Conservation (phyloP, 257 asterid genomes). For the Lycium barbarum region DNA sequence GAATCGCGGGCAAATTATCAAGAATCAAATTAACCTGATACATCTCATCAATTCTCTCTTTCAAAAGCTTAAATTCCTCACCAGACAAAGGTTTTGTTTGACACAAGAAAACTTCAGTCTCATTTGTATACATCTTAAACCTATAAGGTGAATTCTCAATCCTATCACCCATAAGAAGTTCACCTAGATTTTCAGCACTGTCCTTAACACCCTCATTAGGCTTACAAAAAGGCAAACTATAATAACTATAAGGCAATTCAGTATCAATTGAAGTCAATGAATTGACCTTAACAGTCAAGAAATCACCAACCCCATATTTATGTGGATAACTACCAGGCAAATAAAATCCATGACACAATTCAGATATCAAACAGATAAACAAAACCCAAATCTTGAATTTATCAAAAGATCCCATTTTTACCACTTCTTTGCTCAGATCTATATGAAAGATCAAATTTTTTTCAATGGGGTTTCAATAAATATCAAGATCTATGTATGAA, state of each 20-base stretch:
- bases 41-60: conserved; percentile 86
- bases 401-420: conserved; percentile 57
- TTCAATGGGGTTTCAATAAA: conserved; percentile 21
- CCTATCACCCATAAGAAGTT: conserved; percentile 93
- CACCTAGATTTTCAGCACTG: conserved; percentile 87
- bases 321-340: conserved; percentile 94
- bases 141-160: conserved; percentile 86
- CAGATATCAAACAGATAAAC: conserved; percentile 47
- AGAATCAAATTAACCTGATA: conserved; percentile 86
- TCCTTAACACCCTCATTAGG: conserved; percentile 81
- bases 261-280: conserved; percentile 88
- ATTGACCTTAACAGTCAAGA: conserved; percentile 79
- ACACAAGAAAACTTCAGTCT: conserved; percentile 71
- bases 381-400: conserved; percentile 65
- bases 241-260: conserved; percentile 81
- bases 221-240: conserved; percentile 78
- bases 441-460: conserved; percentile 50
- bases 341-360: conserved; percentile 75
- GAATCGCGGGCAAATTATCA: conserved; percentile 84
- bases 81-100: conserved; percentile 71
- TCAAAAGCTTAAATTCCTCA: conserved; percentile 71
- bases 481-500: not conserved
- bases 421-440: conserved; percentile 53
- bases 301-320: conserved; percentile 73
- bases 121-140: conserved; percentile 80